Base-by-base conservation (phyloP, 2,329 filamentous ascomycete genomes). In the Aspergillus udagawae region DNA sequence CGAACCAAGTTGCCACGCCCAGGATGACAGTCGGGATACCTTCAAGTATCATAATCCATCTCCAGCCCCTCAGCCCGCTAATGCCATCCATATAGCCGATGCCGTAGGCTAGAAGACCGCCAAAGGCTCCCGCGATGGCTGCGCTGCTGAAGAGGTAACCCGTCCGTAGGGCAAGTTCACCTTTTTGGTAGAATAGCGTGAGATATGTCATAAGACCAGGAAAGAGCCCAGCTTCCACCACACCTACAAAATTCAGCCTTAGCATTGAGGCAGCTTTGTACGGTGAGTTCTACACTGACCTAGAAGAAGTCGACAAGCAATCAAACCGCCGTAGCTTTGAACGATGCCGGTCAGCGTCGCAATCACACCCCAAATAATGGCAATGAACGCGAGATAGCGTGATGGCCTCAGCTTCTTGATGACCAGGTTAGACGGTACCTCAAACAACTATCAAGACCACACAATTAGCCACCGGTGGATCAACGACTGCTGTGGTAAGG, bases 111-210 rank as follows among this genome's bases (percentile, higher is more conserved):
- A 92, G 77, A 14, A 92, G 75, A 0, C 90, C 90, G 5, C 89
- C 89, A 25, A 85, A 82, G 1, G 87, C 89, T 2, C 89, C 89
- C 0, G 88, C 87, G 3, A 90, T 77, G 1, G 89, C 88, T 1
- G 88, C 83, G 49, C 72, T 72, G 51, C 70, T 73, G 67, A 91
- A 91, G 0, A 92, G 79, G 63, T 90, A 91, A 1, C 86, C 87
- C 3, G 91, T 86, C 2, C 89, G 84, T 45, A 91, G 74, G 4
- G 87, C 88, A 1, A 91, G 81, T 72, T 92, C 89, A 28, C 82
- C 80, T 67, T 88, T 88, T 49, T 85, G 88, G 75, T 92, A 92
- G 77, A 90, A 91, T 62, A 91, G 82, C 0, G 88, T 91, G 20
- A 92, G 79, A 63, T 90, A 90, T 4, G 83, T 86, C 62, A 89